Conservation (phyloP, 2,329 filamentous ascomycete species). For the Trichoderma citrinoviride region DNA sequence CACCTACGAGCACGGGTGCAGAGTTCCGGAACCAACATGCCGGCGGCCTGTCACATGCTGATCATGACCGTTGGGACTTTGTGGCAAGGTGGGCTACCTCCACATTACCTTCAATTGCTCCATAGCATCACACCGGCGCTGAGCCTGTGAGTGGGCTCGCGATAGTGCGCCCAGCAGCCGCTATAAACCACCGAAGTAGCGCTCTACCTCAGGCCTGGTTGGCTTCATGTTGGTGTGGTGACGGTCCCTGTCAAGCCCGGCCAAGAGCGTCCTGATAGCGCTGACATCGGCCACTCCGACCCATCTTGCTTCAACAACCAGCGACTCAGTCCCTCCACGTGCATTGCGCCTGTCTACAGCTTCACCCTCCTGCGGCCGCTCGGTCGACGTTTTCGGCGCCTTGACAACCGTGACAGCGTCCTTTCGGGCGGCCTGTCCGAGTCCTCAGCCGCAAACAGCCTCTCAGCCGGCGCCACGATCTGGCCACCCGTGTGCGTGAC, state of each 20-base stretch:
- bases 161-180: not conserved
- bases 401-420: not conserved
- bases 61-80: no score
- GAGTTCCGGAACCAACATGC: not conserved
- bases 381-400: constrained; percentile 4
- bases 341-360: not conserved
- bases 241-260: not conserved
- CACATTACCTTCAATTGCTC: no score
- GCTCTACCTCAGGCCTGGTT: not conserved
- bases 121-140: no score
- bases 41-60: not conserved
- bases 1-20: not conserved
- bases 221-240: constrained; percentile 1
- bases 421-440: not conserved
- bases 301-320: not conserved
- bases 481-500: not conserved
- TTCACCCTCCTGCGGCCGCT: not conserved
- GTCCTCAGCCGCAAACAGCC: not conserved
- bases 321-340: constrained; percentile 7
- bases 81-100: no score
- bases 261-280: not conserved
- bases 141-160: not conserved
- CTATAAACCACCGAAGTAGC: not conserved
- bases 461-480: not conserved
- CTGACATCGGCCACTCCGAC: constrained; percentile 17